These are phyloP conservation scores for Myxozyma mucilagina DNA, from an alignment of 805 yeast genomes.

Conservation along the genomic window DNA sequence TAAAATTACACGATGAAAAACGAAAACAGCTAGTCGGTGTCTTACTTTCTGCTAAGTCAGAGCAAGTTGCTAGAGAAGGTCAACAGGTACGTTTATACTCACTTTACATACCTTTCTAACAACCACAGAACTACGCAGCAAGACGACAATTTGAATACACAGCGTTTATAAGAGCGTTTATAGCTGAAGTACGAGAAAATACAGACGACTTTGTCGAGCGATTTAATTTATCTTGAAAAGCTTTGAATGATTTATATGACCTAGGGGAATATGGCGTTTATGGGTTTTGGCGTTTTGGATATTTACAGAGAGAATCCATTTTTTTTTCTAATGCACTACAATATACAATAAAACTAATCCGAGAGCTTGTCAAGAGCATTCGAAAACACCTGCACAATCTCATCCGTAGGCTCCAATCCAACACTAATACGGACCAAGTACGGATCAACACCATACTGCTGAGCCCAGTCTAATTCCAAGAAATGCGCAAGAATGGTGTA, in stretches of 20 bases:
- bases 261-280: not conserved
- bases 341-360: not conserved
- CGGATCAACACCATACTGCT: slow-evolving; percentile 73
- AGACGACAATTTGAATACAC: slow-evolving; percentile 14
- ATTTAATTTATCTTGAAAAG: not conserved
- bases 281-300: not conserved
- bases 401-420: slow-evolving; percentile 71
- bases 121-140: slow-evolving; percentile 3
- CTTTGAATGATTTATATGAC: not conserved
- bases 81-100: not conserved
- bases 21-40: not conserved
- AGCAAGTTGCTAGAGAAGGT: not conserved
- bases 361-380: slow-evolving; percentile 4
- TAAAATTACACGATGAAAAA: not conserved
- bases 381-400: slow-evolving; percentile 48
- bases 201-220: not conserved
- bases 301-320: not conserved
- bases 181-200: slow-evolving; percentile 5
- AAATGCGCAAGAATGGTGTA: slow-evolving; percentile 80
- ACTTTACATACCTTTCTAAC: not conserved
- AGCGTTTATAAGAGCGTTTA: slow-evolving; percentile 12
- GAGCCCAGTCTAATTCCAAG: slow-evolving; percentile 72
- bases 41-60: not conserved
- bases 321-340: not conserved
- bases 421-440: slow-evolving; percentile 73